Evolutionary conservation across 345 rosid genomes (phyloP), one percentile per base, ranked within the genome.

Genomic region (Mallotus nudiflorus): DNA sequence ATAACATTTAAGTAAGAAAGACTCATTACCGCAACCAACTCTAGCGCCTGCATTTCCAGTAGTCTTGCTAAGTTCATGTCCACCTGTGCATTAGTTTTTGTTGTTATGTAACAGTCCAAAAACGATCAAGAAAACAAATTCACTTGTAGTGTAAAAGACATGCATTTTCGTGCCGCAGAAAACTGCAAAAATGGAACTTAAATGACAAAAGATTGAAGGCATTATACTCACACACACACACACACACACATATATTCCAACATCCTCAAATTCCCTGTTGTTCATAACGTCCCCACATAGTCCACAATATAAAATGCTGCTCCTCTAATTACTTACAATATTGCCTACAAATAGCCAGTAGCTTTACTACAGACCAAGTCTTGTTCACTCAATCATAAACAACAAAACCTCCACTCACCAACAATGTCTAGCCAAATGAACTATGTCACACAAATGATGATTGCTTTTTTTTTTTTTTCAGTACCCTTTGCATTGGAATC

Each of bases 41-140:
- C 98, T 85, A 3, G 95, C 89, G 66, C 98, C 98, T 10, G 97
- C 97, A 65, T 93, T 93, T 44, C 98, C 97, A 11, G 98, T 93
- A 46, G 91, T 82, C 80, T 86, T 88, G 83, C 97, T 93, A 72
- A 93, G 96, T 66, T 91, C 88, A 78, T 91, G 98, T 44, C 97
- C 89, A 73, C 98, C 96, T 93, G 84, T 62, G 54, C 39, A 54
- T 66, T 68, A 20, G 37, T 52, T 51, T 50, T 20, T 48, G 24
- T 62, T 40, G 39, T 69, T 33, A 54, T 67, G 18, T 39, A n/a
- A 69, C 44, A 72, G 31, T 5, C 25, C 6, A 52, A 12, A 28
- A 67, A 50, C 37, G 39, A 49, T 12, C 5, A 42, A n/a, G 19
- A 1, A 2, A 40, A 16, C 0, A 13, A 20, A 33, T 52, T 15